Base-by-base conservation (phyloP, 331 rosid genomes). In the Malus hybrid region DNA sequence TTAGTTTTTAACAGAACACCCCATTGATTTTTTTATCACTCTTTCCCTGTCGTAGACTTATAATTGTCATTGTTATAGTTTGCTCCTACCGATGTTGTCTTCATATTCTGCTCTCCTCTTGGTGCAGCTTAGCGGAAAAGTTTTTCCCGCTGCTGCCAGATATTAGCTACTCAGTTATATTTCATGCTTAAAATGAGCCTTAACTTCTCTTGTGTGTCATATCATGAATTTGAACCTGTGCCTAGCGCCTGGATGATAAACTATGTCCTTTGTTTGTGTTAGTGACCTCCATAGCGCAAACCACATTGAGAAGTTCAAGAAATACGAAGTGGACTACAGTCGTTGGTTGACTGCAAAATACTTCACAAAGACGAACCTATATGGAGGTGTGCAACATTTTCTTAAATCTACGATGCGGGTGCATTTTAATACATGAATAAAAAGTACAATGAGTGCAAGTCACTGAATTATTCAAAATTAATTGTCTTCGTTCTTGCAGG, bases 311-410 rank as follows among this genome's bases (percentile, higher is more conserved):
- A 86, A 81, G 79, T 86, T 84, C 75, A 79, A 81, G 82, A 84
- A 81, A 50, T 86, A 83, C 73, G 88, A 86, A 83, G 81, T 78
- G 62, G 88, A 79, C 73, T 86, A 81, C 82, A 75, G 86, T 55
- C 73, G 72, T 33, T 83, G 86, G 71, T 66, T 86, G 70, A 86
- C 78, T 83, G 87, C 84, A 50, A 86, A 81, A 56, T 86, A 86
- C 75, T 86, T 86, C 80, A 79, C 90, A 7, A 81, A 77, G 71
- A 86, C 66, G 66, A 79, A 82, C 76, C 82, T 86, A 19, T 83
- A 84, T 86, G 88, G 88, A 73, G 90, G 90, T 83, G 66, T 29
- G 70, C 70, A 50, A 19, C 48, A 11, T 3, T 57, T 28, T 11
- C 42, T 0, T 9, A 6, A 30, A 33, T 55, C 66, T 56, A 20